A percentile compares a stretch with the other conserved stretches of the same genome.
Conservation (phyloP, 1,284 basidiomycete genomes). For the Boletellus sp. region DNA sequence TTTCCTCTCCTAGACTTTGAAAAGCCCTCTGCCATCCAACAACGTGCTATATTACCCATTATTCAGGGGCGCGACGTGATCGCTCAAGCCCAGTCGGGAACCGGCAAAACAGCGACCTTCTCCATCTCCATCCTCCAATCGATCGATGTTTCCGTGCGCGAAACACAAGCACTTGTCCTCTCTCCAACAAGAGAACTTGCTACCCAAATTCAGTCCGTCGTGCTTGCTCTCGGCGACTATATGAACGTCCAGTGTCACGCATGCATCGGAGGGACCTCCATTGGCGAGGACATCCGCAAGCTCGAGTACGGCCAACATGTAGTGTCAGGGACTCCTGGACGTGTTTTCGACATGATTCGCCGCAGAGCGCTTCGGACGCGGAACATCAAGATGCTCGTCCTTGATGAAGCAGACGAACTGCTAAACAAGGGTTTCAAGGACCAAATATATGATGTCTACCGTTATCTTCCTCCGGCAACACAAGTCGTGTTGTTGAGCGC, state of each 20-base stretch:
- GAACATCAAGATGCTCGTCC: conserved; percentile 99
- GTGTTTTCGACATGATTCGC: conserved; percentile 99
- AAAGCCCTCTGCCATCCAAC: conserved; percentile 98
- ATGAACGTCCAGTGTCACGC: conserved; percentile 99
- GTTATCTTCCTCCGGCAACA: conserved; percentile 96
- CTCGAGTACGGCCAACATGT: conserved; percentile 98
- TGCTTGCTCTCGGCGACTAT: conserved; percentile 96
- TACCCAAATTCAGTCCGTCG: conserved; percentile 97
- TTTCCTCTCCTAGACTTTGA: conserved; percentile 77
- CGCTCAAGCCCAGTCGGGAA: conserved; percentile 98
- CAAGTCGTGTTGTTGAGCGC: conserved; percentile 97
- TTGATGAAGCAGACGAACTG: conserved; percentile 97
- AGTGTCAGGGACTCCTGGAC: conserved; percentile 95
- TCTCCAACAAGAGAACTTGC: conserved; percentile 94
- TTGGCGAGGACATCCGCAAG: conserved; percentile 98
- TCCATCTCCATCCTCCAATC: conserved; percentile 92
- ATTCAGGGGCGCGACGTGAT: conserved; percentile 95
- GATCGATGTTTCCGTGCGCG: conserved; percentile 93
- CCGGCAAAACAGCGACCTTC: conserved; percentile 99
- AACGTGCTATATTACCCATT: conserved; percentile 95
- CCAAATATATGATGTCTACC: conserved; percentile 99
- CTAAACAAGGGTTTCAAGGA: conserved; percentile 99
- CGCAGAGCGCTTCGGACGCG: conserved; percentile 90
- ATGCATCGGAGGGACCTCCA: conserved; percentile 96
- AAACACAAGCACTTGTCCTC: conserved; percentile 95